Base-by-base conservation (phyloP, 805 yeast species). In the Kazachstania martiniae region DNA sequence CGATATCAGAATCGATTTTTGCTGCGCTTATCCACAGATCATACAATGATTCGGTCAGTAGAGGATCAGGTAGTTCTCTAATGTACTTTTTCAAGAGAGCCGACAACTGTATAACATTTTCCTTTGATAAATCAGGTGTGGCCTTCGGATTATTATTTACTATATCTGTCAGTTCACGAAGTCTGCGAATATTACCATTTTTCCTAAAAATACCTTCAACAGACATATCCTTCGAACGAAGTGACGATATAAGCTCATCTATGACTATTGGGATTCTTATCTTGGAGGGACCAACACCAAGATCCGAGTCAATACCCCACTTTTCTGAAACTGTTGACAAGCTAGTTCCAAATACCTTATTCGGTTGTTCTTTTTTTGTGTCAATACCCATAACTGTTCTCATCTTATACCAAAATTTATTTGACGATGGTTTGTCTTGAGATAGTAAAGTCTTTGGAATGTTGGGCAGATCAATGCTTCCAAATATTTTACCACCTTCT, bases 151-250 rank as follows among this genome's bases (percentile, higher is more conserved):
- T 66, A 28, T 68, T 63, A 57, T 91, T 91, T 42, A 89, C 78
- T 29, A 64, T 68, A 33, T 74, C 84, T 0, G 85, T 71, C 36
- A 87, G 60, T 42, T 77, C 82, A 44, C 79, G 73, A 31, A 89
- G 63, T 28, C 82, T 70, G 46, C 86, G 75, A 49, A 91, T 87
- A 52, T 91, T 91, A 49, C 99, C 99, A 52, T 91, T 91, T 51
- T 87, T 80, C 47, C 99, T 73, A 68, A 91, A 91, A 4, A 91
- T 79, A 38, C 98, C 98, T 57, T 91, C 98, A 19, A 77, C 86
- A 3, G 96, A 83, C 79, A 89, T 74, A 58, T 91, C 97, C 66
- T 83, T 85, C 38, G 80, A 89, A 33, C 83, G 72, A 63, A 91
- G 70, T 0, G 94, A 82, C 19, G 74, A 70, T 22, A 91, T 74